Evolutionary conservation across 345 rosid species (phyloP).

Genomic region (Stellera chamaejasme): DNA sequence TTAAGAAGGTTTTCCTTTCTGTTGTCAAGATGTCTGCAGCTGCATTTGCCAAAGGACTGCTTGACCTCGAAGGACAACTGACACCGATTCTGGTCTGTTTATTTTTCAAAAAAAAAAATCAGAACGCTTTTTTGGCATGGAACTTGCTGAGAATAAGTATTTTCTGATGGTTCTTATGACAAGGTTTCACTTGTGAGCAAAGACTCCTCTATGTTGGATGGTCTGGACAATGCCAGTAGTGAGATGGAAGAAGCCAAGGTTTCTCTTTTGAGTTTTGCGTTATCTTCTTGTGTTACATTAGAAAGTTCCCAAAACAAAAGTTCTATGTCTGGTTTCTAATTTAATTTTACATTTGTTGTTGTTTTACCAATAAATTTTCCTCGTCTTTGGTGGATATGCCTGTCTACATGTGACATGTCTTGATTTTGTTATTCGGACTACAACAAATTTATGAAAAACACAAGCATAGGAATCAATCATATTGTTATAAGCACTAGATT

Average conservation of each 20-base stretch:
- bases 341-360: background rate
- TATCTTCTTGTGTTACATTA: slow-evolving; percentile 4
- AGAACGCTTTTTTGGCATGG: slow-evolving; percentile 8
- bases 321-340: slow-evolving; percentile 3
- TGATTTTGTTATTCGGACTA: background rate
- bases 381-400: background rate
- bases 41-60: slow-evolving; percentile 99
- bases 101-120: slow-evolving; percentile 13
- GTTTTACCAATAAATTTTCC: too few species aligned
- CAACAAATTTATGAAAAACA: too few species aligned
- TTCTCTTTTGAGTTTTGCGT: slow-evolving; percentile 13
- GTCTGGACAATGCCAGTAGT: slow-evolving; percentile 85
- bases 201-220: slow-evolving; percentile 99
- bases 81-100: slow-evolving; percentile 91
- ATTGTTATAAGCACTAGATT: too few species aligned
- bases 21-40: slow-evolving; percentile 96
- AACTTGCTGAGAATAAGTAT: background rate
- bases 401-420: slow-evolving; percentile 6
- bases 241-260: slow-evolving; percentile 99
- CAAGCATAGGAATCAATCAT: too few species aligned
- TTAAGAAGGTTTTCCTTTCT: slow-evolving; percentile 5
- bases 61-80: slow-evolving; percentile 96
- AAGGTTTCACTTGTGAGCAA: slow-evolving; percentile 99
- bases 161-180: slow-evolving; percentile 12
- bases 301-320: background rate